Evolutionary conservation across 2,329 filamentous ascomycete genomes (phyloP), one percentile per base, ranked within the genome.

Genomic region (Metarhizium sp.): DNA sequence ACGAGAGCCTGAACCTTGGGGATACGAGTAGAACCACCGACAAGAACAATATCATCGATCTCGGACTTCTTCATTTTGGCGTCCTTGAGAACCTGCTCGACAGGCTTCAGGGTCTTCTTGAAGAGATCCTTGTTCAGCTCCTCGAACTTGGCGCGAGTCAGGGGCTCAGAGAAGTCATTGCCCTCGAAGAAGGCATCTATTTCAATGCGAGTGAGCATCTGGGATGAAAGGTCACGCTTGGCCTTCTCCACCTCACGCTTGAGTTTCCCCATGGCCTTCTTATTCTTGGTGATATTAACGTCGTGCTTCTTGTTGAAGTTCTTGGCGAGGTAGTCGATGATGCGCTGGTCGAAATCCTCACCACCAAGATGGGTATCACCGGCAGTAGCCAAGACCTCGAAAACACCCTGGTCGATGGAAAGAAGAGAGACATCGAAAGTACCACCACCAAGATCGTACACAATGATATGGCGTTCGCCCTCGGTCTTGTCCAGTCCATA

Each of bases 161-260:
- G 84, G 60, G 91, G 96, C 85, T 97, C 92, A 51, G 92, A 96
- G 82, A 97, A 96, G 75, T 97, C 94, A 64, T 95, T 87, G 79
- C 94, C 94, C 66, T 95, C 85, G 78, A 90, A 88, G 88, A 99
- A 95, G 64, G 90, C 87, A 76, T 99, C 94, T 62, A 99, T 96
- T 78, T 97, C 94, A 65, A 96, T 91, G 65, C 90, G 88, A 63
- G 90, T 90, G 62, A 88, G 91, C 86, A 90, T 92, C 79, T 95
- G 90, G 63, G 90, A 94, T 69, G 89, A 96, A 56, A 99, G 86
- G 66, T 92, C 95, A 70, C 94, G 90, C 88, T 99, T 99, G 77
- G 94, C 94, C 86, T 96, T 96, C 77, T 99, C 94, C 65, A 94
- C 92, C 77, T 97, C 94, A 67, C 94, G 92, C 90, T 97, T 97